Conservation (phyloP, 2,329 filamentous ascomycete species). For the Domatiomyces catenatus region DNA sequence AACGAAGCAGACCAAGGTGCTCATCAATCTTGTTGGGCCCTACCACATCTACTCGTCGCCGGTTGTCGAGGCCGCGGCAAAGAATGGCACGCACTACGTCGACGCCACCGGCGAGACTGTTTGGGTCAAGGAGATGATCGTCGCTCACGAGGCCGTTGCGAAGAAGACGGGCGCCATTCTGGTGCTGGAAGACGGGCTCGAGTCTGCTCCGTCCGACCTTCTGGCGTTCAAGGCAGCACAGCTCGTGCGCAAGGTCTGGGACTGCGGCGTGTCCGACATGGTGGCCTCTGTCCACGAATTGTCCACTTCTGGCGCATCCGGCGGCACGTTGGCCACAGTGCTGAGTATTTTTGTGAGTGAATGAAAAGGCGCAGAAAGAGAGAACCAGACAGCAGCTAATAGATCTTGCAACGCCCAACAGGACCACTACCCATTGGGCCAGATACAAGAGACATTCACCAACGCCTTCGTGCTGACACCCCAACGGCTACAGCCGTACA, state of each 20-base stretch:
- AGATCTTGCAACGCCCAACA: background rate
- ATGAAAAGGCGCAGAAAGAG: background rate
- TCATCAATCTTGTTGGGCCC: slow-evolving; percentile 47
- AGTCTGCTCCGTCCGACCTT: slow-evolving; percentile 46
- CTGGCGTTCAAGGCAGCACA: slow-evolving; percentile 38
- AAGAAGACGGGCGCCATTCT: slow-evolving; percentile 46
- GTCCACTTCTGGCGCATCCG: slow-evolving; percentile 37
- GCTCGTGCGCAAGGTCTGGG: slow-evolving; percentile 36
- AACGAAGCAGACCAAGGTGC: slow-evolving; percentile 39
- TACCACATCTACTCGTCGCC: slow-evolving; percentile 50
- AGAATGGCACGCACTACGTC: slow-evolving; percentile 51
- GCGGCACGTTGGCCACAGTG: slow-evolving; percentile 51
- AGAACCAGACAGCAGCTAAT: background rate
- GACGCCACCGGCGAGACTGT: slow-evolving; percentile 51
- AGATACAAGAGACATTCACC: slow-evolving; percentile 6
- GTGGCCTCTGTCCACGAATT: slow-evolving; percentile 39
- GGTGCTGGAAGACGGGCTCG: slow-evolving; percentile 45
- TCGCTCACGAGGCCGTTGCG: slow-evolving; percentile 45
- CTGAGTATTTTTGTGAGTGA: slow-evolving; percentile 35
- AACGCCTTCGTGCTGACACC: slow-evolving; percentile 14
- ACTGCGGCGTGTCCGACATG: slow-evolving; percentile 36
- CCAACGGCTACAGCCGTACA: slow-evolving; percentile 27
- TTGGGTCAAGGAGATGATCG: slow-evolving; percentile 48
- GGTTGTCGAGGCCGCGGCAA: slow-evolving; percentile 49
- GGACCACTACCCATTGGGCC: slow-evolving; percentile 18